phyloP scores from a whole-genome alignment of 345 rosid genomes.

The Pugionium cornutum region DNA sequence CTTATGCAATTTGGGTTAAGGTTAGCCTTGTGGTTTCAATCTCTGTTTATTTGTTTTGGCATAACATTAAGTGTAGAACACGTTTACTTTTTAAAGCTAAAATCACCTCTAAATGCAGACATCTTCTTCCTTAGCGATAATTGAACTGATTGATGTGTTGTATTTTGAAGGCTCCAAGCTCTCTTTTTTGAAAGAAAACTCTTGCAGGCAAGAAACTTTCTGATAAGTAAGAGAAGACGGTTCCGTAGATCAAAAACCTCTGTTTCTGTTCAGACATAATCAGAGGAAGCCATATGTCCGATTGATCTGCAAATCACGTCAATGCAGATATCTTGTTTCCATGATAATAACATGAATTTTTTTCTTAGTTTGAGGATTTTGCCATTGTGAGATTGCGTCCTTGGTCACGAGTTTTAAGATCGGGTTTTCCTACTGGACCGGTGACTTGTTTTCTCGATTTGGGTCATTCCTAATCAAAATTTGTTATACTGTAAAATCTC shows the following conservation, averaged over 20 bases:
- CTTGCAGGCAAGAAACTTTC: neutral
- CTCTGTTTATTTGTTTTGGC: neutral
- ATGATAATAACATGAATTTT: neutral
- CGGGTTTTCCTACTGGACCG: too few species aligned
- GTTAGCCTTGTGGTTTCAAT: conserved; percentile 1
- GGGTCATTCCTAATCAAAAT: neutral
- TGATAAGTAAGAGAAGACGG: neutral
- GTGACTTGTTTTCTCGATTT: neutral
- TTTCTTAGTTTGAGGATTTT: neutral
- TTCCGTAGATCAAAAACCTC: neutral
- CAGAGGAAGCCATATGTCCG: neutral
- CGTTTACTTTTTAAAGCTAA: neutral
- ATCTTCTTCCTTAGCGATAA: neutral
- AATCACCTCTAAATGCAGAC: conserved; percentile 2
- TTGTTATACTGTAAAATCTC: neutral
- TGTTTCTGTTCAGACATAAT: neutral
- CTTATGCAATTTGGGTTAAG: conserved; percentile 1
- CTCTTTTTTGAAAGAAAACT: neutral
- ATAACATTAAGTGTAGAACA: too few species aligned
- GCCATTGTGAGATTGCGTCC: neutral
- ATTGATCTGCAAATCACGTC: neutral
- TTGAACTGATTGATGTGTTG: too few species aligned
- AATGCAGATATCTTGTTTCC: neutral
- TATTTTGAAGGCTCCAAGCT: too few species aligned
- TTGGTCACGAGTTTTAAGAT: neutral